Conservation (phyloP, 805 yeast species). For the Barnettozyma populi region DNA sequence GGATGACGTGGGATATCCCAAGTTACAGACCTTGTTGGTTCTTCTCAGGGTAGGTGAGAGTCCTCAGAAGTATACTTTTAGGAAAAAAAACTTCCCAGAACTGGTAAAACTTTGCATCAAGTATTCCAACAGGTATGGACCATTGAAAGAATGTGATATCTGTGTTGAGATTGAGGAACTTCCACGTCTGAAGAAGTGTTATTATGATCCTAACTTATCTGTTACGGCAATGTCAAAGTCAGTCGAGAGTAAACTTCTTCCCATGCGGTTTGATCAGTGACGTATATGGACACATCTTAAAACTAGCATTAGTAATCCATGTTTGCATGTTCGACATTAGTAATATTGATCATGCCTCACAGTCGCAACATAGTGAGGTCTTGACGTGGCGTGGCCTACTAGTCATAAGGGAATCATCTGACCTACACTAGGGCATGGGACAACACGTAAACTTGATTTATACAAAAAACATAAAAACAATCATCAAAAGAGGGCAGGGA, state of each 20-base stretch:
- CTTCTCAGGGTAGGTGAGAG: constrained; percentile 4
- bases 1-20: constrained; percentile 5
- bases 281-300: no score
- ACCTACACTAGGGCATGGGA: not conserved
- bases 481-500: not conserved
- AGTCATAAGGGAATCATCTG: no score
- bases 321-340: not conserved
- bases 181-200: not conserved
- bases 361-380: no score
- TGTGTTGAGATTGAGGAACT: constrained; percentile 8
- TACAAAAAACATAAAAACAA: not conserved
- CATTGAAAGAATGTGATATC: constrained; percentile 17
- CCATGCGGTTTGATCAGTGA: not conserved
- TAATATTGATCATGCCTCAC: no score
- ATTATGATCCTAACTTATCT: constrained; percentile 6
- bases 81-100: constrained; percentile 10
- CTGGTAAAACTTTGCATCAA: constrained; percentile 9
- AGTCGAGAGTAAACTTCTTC: not conserved
- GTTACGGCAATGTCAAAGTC: not conserved
- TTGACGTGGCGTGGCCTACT: no score
- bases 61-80: constrained; percentile 10
- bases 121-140: constrained; percentile 18
- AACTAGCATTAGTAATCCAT: not conserved
- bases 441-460: not conserved
- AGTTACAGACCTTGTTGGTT: constrained; percentile 1